Base-by-base conservation (phyloP, 805 yeast species). In the Candida incommunis region DNA sequence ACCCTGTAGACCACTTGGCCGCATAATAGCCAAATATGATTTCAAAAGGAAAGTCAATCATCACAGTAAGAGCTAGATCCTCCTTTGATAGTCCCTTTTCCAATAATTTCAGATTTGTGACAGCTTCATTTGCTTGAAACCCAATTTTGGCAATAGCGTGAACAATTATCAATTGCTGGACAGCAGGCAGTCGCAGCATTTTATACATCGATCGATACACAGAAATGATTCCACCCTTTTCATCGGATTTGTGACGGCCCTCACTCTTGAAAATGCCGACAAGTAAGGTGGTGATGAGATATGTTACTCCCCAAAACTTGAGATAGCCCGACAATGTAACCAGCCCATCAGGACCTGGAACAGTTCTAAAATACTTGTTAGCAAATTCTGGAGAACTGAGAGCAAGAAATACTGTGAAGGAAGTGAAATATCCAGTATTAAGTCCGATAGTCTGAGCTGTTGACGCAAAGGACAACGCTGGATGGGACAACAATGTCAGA, bases 401-500 rank as follows among this genome's bases (percentile, higher is more conserved):
- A 0, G 96, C 92, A 46, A 92, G 64, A 51, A 90, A 92, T 2
- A 92, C 82, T 0, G 98, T 92, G 60, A 92, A 92, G 4, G 94
- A 80, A 48, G 82, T 63, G 58, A 92, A 92, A 59, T 90, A 92
- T 21, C 98, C 98, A 2, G 90, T 72, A 64, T 92, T 92, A 49
- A 92, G 71, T 0, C 98, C 98, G 41, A 92, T 76, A 0, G 98
- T 92, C 63, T 92, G 98, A 0, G 98, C 98, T 0, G 98, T 92
- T 3, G 95, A 84, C 0, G 98, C 97, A 66, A 78, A 92, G 16
- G 94, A 79, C 49, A 92, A 68, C 13, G 94, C 81, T 23, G 75
- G 75, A 22, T 78, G 78, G 16, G 88, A 77, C 44, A 92, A 68
- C 34, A 90, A 77, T 1, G 96, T 92, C 56, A 92, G 66, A 0